These are phyloP conservation scores for Arthrobotrys pseudoclavata DNA, from an alignment of 2,329 filamentous ascomycete species.

Conservation along the genomic window DNA sequence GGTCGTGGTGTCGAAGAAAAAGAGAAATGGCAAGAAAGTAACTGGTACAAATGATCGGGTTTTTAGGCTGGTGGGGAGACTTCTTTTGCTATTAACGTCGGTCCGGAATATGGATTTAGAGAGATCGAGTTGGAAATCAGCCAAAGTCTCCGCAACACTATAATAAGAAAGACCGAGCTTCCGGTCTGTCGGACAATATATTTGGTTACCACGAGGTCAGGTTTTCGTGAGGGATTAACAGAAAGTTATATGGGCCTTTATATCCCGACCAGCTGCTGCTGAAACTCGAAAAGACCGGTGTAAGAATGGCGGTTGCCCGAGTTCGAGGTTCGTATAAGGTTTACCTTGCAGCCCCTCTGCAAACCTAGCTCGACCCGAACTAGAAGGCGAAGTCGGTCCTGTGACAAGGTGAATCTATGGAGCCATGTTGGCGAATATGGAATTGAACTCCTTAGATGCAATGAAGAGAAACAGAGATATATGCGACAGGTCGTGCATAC, in stretches of 20 bases:
- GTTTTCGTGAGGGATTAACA: slow-evolving; percentile 51
- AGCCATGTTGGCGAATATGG: slow-evolving; percentile 49
- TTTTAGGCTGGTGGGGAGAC: slow-evolving; percentile 2
- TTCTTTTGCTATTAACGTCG: slow-evolving; percentile 26
- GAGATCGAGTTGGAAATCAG: slow-evolving; percentile 34
- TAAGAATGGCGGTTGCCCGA: slow-evolving; percentile 3
- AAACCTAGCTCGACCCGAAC: slow-evolving; percentile 52
- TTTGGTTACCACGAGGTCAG: slow-evolving; percentile 25
- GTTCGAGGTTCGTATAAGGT: slow-evolving; percentile 49
- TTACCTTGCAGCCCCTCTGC: slow-evolving; percentile 30
- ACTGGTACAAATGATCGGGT: slow-evolving; percentile 7
- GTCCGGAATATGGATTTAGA: neutral
- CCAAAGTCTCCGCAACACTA: slow-evolving; percentile 47
- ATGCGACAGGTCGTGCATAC: slow-evolving; percentile 26
- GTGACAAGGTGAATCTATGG: slow-evolving; percentile 52
- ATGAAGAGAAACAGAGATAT: slow-evolving; percentile 27
- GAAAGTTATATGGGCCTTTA: slow-evolving; percentile 12
- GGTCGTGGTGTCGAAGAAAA: neutral
- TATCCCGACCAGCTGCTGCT: slow-evolving; percentile 21
- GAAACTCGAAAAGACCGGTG: slow-evolving; percentile 22
- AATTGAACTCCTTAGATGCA: slow-evolving; percentile 46
- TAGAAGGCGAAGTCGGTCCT: slow-evolving; percentile 47
- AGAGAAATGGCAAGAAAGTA: neutral
- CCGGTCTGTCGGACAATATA: slow-evolving; percentile 26
- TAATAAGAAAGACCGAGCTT: slow-evolving; percentile 2